Base-by-base conservation (phyloP, 2,329 filamentous ascomycete genomes). In the Neospermospora avenae region DNA sequence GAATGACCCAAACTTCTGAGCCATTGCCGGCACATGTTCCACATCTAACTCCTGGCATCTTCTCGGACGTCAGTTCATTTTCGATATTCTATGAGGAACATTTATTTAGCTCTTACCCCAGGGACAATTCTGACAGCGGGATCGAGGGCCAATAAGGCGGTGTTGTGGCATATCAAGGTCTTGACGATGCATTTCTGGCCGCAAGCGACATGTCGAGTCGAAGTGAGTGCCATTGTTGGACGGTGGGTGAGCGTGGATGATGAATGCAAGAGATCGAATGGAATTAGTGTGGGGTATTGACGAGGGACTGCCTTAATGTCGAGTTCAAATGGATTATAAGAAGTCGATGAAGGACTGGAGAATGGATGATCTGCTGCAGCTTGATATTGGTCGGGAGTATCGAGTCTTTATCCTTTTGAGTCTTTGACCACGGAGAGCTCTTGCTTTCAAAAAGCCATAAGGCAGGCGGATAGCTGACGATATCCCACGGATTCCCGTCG, bases 1-100 rank as follows among this genome's bases (percentile, higher is more conserved):
- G 80, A 62, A 82, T 80, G 24, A 84, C 81, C 81, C 81, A 84
- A 45, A 80, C 78, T 67, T 83, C 81, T 62, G 78, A 74, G 61
- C 81, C 81, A 48, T 75, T 73, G 44, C 73, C 69, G 54, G 76
- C 75, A 65, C 81, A 84, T 4, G 76, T 82, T 51, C 80, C 80
- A 69, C 81, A 84, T 66, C 76, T 74, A 25, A 81, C 79, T 10
- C 81, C 81, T 4, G 81, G 77, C 61, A 81, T 76, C 71, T 76
- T 61, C 60, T 53, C 28, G 24, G 53, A 25, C 45, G 55, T 69
- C 34, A 69, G 58, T 44, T 18, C 16, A n/a, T 13, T 31, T 13
- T 44, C 39, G 3, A 52, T 8, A 35, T 16, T 49, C n/a, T 18
- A 5, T 39, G 31, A 39, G 45, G 13, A 11, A 3, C 31, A 16